phyloP scores from a whole-genome alignment of 164 flowering plant genomes.

The Umbellularia californica region DNA sequence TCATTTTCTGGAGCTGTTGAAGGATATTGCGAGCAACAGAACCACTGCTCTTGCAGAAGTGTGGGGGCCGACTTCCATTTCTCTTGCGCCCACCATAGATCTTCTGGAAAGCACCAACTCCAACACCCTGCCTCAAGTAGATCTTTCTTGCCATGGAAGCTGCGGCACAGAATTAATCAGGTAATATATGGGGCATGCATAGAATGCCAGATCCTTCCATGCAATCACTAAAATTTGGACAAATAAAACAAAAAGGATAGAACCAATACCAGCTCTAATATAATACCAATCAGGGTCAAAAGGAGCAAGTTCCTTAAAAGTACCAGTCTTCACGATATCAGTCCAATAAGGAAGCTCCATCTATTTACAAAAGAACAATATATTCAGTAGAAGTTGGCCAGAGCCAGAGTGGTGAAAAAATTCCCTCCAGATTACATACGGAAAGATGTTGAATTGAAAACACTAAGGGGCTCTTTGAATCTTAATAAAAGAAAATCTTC shows the following conservation, averaged over 20 bases:
- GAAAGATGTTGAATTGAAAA: too few relatives aligned
- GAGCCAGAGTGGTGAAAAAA: too few relatives aligned
- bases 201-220: too few relatives aligned
- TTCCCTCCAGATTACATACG: too few relatives aligned
- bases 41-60: slow-evolving; percentile 94
- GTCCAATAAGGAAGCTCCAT: slow-evolving; percentile 88
- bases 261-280: slow-evolving; percentile 63
- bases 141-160: slow-evolving; percentile 78
- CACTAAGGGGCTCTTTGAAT: too few relatives aligned
- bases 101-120: slow-evolving; percentile 80
- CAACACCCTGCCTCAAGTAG: slow-evolving; percentile 81
- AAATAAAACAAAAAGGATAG: background rate
- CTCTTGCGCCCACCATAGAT: slow-evolving; percentile 94
- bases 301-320: slow-evolving; percentile 83
- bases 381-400: too few relatives aligned
- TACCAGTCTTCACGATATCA: slow-evolving; percentile 84
- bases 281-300: slow-evolving; percentile 93
- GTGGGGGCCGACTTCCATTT: slow-evolving; percentile 86
- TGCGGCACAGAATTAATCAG: slow-evolving; percentile 13
- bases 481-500: too few relatives aligned
- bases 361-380: slow-evolving; percentile 23
- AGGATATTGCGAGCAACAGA: slow-evolving; percentile 78
- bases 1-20: slow-evolving; percentile 66
- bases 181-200: background rate
- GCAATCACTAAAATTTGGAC: too few relatives aligned